Evolutionary conservation across 176 grass and related monocot genomes (phyloP), one percentile per base, ranked within the genome.

Genomic region (Luzula sylvatica): DNA sequence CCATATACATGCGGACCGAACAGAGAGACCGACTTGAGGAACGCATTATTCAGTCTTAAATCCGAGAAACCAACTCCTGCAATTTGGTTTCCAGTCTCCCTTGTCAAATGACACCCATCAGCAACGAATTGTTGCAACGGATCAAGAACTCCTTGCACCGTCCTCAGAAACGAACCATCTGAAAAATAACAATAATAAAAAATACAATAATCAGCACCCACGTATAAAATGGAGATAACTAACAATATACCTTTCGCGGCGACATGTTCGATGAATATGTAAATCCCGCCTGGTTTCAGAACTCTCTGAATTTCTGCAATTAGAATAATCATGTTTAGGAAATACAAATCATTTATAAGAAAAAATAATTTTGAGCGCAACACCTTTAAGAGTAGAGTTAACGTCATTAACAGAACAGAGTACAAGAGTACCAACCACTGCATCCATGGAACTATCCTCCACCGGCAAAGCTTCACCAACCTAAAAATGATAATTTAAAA

Each of bases 221-320:
- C 35, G 14, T 13, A n/a, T 58, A 19, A 41, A 52, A 42, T 14
- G 12, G 6, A 35, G 30, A 35, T 35, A 35, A 45, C 13, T 3
- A 22, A 5, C 1, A 66, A 25, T 23, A 48, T 76, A 96, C 92
- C 85, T 58, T 26, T 39, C 49, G 85, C 78, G 3, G 77, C 85
- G 14, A 96, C 85, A 58, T 90, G 92, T 46, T 89, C 92, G 27
- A 96, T 71, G 60, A 90, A 96, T 29, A 96, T 38, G 32, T 86
- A 89, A 22, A 86, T 53, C 29, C 90, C 90, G 11, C 68, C 77
- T 0, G 90, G 81, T 74, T 89, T 86, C 21, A 96, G 41, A 38
- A 96, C 90, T 70, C 84, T 67, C 20, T 60, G 65, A 64, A 89
- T 64, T 60, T 96, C 90, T 96, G 81, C 53, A 46, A 60, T 28